phyloP scores from a whole-genome alignment of 2,329 filamentous ascomycete species.

The Thelonectria rubi region DNA sequence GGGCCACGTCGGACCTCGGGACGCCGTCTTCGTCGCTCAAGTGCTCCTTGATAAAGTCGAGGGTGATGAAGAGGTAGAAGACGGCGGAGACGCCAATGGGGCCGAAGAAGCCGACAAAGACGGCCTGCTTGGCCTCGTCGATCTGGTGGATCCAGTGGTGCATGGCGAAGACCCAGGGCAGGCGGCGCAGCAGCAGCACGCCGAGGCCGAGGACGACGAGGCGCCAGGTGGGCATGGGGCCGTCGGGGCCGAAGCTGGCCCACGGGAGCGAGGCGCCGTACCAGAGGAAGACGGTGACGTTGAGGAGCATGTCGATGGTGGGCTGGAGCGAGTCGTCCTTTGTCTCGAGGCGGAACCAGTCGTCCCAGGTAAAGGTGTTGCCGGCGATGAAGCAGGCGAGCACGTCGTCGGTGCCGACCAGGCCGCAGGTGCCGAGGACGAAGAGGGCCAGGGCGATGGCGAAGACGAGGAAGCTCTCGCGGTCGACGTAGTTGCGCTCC shows the following conservation, averaged over 20 bases:
- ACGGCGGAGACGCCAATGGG: constrained; percentile 91
- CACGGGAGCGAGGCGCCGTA: constrained; percentile 88
- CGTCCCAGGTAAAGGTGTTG: constrained; percentile 90
- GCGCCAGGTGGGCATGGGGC: constrained; percentile 76
- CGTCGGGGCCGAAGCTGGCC: constrained; percentile 71
- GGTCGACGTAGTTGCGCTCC: constrained; percentile 80
- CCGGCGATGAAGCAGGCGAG: constrained; percentile 93
- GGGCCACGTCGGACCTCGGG: constrained; percentile 70
- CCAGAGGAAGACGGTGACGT: constrained; percentile 90
- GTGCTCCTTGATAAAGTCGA: constrained; percentile 72
- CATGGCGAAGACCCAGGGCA: constrained; percentile 78
- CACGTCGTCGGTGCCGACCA: constrained; percentile 89
- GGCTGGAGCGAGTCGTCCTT: constrained; percentile 92
- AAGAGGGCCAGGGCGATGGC: constrained; percentile 87
- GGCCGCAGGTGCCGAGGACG: constrained; percentile 84
- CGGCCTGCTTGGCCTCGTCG: constrained; percentile 74
- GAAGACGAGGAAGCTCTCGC: constrained; percentile 88
- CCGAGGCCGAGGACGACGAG: constrained; percentile 78
- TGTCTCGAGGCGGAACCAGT: constrained; percentile 92
- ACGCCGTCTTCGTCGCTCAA: constrained; percentile 65
- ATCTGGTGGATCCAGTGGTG: constrained; percentile 84
- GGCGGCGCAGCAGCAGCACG: constrained; percentile 78
- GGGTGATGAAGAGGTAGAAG: constrained; percentile 85
- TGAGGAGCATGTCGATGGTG: constrained; percentile 93
- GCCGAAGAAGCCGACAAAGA: constrained; percentile 92